Evolutionary conservation across 805 yeast genomes (phyloP).

Genomic region (Wickerhamomyces silvicola): DNA sequence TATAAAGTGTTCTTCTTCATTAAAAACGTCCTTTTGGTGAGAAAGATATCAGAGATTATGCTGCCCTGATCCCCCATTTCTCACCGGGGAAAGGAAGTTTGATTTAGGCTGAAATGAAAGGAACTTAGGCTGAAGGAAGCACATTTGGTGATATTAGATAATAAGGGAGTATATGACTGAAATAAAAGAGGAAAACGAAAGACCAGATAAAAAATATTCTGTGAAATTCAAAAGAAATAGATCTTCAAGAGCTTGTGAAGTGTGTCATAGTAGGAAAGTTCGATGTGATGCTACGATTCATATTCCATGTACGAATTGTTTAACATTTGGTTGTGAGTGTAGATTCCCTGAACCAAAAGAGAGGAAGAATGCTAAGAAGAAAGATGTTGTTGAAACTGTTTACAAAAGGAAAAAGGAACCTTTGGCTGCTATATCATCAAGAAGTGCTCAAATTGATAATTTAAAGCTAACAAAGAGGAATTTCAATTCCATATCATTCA

Average conservation of each 20-base stretch:
- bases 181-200: conserved; percentile 2
- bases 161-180: conserved; percentile 1
- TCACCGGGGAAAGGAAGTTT: too few species aligned
- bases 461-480: conserved; percentile 16
- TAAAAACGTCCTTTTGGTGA: too few species aligned
- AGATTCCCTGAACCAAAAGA: conserved; percentile 54
- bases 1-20: neutral
- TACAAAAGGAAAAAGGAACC: conserved; percentile 28
- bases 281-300: conserved; percentile 62
- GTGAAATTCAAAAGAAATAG: conserved; percentile 39
- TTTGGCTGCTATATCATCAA: conserved; percentile 25
- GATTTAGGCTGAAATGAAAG: too few species aligned
- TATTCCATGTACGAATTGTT: conserved; percentile 64
- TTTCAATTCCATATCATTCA: conserved; percentile 31
- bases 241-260: conserved; percentile 66
- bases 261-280: conserved; percentile 77
- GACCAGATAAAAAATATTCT: conserved; percentile 29
- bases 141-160: too few species aligned
- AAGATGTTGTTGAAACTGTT: conserved; percentile 8
- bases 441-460: conserved; percentile 24
- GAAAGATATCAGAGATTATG: too few species aligned
- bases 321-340: conserved; percentile 68
- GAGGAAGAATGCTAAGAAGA: conserved; percentile 28
- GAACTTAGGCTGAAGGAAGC: too few species aligned
- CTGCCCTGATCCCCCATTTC: too few species aligned